Evolutionary conservation across 805 yeast species (phyloP).

Genomic region (Candida mattraensis): DNA sequence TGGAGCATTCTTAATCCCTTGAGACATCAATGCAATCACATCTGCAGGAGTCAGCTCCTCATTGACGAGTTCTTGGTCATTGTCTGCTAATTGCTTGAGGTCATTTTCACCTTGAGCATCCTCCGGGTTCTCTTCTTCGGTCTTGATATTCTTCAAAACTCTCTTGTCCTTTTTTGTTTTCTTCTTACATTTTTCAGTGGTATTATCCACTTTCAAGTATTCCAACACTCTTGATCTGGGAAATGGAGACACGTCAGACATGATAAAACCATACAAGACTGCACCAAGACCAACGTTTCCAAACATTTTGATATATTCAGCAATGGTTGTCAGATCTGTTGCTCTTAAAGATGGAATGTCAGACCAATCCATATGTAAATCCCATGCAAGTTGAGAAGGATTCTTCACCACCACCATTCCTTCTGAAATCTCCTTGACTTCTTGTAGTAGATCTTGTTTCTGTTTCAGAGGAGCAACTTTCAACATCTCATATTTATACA

Average conservation of each 20-base stretch:
- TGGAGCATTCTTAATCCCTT: slow-evolving; percentile 37
- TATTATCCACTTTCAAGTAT: slow-evolving; percentile 22
- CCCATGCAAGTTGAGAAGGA: slow-evolving; percentile 68
- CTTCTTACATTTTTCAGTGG: slow-evolving; percentile 10
- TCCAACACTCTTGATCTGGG: slow-evolving; percentile 33
- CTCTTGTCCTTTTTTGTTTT: slow-evolving; percentile 11
- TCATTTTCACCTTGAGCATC: slow-evolving; percentile 24
- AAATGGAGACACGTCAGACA: slow-evolving; percentile 70
- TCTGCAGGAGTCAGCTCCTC: slow-evolving; percentile 36
- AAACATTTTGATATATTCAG: slow-evolving; percentile 56
- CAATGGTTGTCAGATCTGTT: slow-evolving; percentile 46
- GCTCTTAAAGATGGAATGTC: slow-evolving; percentile 54
- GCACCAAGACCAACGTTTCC: slow-evolving; percentile 55
- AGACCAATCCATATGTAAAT: slow-evolving; percentile 66
- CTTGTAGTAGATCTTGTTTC: slow-evolving; percentile 40
- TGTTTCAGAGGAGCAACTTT: slow-evolving; percentile 46
- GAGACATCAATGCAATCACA: slow-evolving; percentile 37
- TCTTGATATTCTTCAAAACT: slow-evolving; percentile 16
- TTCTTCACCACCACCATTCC: slow-evolving; percentile 73
- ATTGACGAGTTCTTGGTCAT: slow-evolving; percentile 16
- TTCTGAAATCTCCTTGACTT: slow-evolving; percentile 56
- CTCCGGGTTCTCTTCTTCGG: slow-evolving; percentile 21
- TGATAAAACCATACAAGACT: slow-evolving; percentile 61
- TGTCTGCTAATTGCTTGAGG: slow-evolving; percentile 5
- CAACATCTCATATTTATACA: slow-evolving; percentile 55